Base-by-base conservation (phyloP, 2,329 filamentous ascomycete species). In the Leptodontidium sp. region DNA sequence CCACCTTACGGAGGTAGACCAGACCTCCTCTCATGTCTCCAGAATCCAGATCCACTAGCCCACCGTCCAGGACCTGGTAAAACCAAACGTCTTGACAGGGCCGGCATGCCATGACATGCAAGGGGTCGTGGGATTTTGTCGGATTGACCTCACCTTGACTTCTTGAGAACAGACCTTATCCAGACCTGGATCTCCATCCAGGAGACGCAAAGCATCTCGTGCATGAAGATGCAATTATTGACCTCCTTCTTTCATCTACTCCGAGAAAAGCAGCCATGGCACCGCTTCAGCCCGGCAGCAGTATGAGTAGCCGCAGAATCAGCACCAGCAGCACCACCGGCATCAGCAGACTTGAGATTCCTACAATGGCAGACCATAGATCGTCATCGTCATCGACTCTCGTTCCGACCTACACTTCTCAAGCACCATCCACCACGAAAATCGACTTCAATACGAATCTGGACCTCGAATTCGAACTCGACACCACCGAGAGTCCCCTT, bases 301-400 rank as follows among this genome's bases (percentile, higher is more conserved):
- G 50, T 35, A 40, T 40, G 38, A 63, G 35, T 50, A 52, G 45
- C 47, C 45, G 61, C 47, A 63, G n/a, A 15, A 1, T 53, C 55
- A 67, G 53, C 49, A 35, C 45, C 21, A 62, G 53, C 15, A 62
- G 57, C 55, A 32, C 29, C 29, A 62, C 45, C 15, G 58, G 57
- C 55, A 32, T 6, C 29, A 57, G 47, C 43, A 64, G 52, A 35
- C 68, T 66, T 4, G 58, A 67, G 26, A 29, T 70, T 50, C 66
- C 66, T 63, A 53, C 64, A 11, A 66, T 68, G 64, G n/a, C 35
- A 15, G 61, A 66, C 15, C 49, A 57, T 53, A 53, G 47, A 58
- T 75, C 74, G 55, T 68, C 73, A 32, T 70, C 70, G 47, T 68
- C 73, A 32, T 70, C 70, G 47, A 40, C 43, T 14, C 65, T 68